Conservation (phyloP, 2,329 filamentous ascomycete genomes). For the Apiospora marii region DNA sequence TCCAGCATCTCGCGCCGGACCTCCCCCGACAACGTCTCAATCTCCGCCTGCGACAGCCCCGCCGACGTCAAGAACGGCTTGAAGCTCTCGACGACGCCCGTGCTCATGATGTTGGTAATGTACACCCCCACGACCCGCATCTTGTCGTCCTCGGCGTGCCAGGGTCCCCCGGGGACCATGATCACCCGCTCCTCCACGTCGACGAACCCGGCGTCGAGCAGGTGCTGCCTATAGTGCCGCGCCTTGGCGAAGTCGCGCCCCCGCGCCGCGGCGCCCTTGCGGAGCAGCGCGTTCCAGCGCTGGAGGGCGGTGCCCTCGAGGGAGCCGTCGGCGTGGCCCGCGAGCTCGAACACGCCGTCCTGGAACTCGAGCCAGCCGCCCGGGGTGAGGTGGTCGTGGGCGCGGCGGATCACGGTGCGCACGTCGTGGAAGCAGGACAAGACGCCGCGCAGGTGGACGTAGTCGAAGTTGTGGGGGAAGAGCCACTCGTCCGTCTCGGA, state of each 20-base stretch:
- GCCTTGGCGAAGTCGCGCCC: background rate
- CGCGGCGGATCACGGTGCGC: slow-evolving; percentile 13
- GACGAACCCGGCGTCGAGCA: slow-evolving; percentile 50
- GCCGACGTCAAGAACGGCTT: background rate
- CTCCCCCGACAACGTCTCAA: background rate
- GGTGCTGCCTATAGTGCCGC: background rate
- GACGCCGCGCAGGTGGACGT: slow-evolving; percentile 16
- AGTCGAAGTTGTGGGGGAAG: slow-evolving; percentile 5
- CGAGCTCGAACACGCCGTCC: background rate
- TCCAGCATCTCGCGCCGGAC: background rate
- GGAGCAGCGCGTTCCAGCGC: background rate
- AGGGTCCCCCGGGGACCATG: slow-evolving; percentile 54
- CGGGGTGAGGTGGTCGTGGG: background rate
- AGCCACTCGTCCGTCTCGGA: slow-evolving; percentile 23
- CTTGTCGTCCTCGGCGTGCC: slow-evolving; percentile 67
- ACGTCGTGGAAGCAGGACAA: slow-evolving; percentile 21
- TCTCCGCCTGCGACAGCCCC: background rate
- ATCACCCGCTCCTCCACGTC: slow-evolving; percentile 53
- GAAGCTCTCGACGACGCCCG: slow-evolving; percentile 6
- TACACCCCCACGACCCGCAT: slow-evolving; percentile 44
- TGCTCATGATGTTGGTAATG: slow-evolving; percentile 6
- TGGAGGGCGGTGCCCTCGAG: background rate
- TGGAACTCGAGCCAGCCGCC: slow-evolving; percentile 25
- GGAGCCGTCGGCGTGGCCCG: background rate
- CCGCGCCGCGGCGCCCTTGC: background rate